A percentile compares a stretch with the other conserved stretches of the same genome.
phyloP scores from a whole-genome alignment of 805 yeast species.

The Zygosaccharomyces siamensis region DNA sequence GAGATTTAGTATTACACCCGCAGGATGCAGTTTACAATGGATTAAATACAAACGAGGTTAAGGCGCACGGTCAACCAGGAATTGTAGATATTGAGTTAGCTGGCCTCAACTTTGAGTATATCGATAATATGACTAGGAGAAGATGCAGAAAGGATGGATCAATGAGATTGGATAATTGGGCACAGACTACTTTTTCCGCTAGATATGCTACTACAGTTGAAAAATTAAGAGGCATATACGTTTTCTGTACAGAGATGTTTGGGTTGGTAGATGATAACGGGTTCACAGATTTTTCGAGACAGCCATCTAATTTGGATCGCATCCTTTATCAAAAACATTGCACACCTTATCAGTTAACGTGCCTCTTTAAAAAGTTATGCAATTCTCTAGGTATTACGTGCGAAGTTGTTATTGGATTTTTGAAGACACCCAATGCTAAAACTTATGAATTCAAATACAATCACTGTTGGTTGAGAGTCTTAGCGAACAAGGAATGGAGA shows the following conservation, averaged over 20 bases:
- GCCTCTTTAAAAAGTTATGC: slow-evolving; percentile 69
- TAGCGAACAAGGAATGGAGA: slow-evolving; percentile 72
- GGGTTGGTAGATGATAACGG: slow-evolving; percentile 40
- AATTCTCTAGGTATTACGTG: slow-evolving; percentile 64
- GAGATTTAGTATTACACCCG: slow-evolving; percentile 62
- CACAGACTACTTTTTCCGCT: slow-evolving; percentile 47
- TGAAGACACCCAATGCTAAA: slow-evolving; percentile 70
- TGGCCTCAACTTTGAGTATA: slow-evolving; percentile 36
- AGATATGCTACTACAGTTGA: slow-evolving; percentile 53
- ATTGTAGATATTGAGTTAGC: slow-evolving; percentile 31
- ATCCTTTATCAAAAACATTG: slow-evolving; percentile 46
- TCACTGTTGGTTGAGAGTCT: slow-evolving; percentile 85
- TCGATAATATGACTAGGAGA: slow-evolving; percentile 42
- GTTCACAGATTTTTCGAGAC: slow-evolving; percentile 34
- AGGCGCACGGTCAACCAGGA: slow-evolving; percentile 30
- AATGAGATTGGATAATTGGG: slow-evolving; percentile 51
- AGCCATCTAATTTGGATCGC: slow-evolving; percentile 40
- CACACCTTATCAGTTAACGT: slow-evolving; percentile 69
- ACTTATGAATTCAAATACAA: slow-evolving; percentile 47
- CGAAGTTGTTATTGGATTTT: slow-evolving; percentile 75
- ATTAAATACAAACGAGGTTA: slow-evolving; percentile 47
- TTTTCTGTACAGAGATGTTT: slow-evolving; percentile 58
- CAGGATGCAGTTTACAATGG: slow-evolving; percentile 42
- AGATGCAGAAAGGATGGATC: slow-evolving; percentile 37
- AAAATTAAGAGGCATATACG: slow-evolving; percentile 58